These are phyloP conservation scores for Singerocomus inundabilis DNA, from an alignment of 1,284 basidiomycete genomes.

Conservation along the genomic window DNA sequence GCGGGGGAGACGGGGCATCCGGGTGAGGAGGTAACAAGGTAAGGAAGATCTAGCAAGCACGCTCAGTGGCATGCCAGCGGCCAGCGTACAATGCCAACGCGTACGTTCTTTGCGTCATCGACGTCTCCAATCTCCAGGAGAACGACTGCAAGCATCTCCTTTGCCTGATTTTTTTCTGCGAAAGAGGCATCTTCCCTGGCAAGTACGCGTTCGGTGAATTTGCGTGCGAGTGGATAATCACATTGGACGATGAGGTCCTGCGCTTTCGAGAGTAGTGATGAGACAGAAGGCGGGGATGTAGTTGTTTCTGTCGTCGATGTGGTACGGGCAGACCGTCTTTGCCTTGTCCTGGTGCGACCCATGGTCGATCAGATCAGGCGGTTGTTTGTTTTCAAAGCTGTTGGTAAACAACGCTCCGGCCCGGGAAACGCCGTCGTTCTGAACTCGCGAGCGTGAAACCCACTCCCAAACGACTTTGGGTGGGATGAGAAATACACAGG, in stretches of 20 bases:
- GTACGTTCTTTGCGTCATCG: slow-evolving; percentile 71
- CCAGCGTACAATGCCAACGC: slow-evolving; percentile 22
- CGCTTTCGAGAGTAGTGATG: slow-evolving; percentile 68
- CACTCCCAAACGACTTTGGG: too few relatives aligned
- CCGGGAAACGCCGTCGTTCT: background rate
- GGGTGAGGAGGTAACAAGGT: slow-evolving; percentile 61
- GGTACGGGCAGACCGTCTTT: slow-evolving; percentile 41
- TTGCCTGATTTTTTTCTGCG: slow-evolving; percentile 66
- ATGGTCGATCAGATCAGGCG: slow-evolving; percentile 37
- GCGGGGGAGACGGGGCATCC: slow-evolving; percentile 57
- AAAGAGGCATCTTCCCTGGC: slow-evolving; percentile 50
- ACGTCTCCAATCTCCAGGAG: slow-evolving; percentile 79
- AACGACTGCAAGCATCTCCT: slow-evolving; percentile 76
- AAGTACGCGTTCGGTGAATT: slow-evolving; percentile 70
- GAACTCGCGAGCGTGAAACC: too few relatives aligned
- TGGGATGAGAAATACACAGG: too few relatives aligned
- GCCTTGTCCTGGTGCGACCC: slow-evolving; percentile 63
- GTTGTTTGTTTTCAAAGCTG: slow-evolving; percentile 26
- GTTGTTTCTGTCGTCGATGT: slow-evolving; percentile 27
- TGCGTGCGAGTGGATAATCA: slow-evolving; percentile 78
- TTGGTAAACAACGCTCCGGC: slow-evolving; percentile 14
- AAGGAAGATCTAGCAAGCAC: slow-evolving; percentile 54
- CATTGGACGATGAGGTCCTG: slow-evolving; percentile 79
- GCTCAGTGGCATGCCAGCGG: slow-evolving; percentile 2
- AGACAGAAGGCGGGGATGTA: slow-evolving; percentile 37